These are phyloP conservation scores for Blastomyces parvus DNA, from an alignment of 2,329 filamentous ascomycete species.

Conservation along the genomic window DNA sequence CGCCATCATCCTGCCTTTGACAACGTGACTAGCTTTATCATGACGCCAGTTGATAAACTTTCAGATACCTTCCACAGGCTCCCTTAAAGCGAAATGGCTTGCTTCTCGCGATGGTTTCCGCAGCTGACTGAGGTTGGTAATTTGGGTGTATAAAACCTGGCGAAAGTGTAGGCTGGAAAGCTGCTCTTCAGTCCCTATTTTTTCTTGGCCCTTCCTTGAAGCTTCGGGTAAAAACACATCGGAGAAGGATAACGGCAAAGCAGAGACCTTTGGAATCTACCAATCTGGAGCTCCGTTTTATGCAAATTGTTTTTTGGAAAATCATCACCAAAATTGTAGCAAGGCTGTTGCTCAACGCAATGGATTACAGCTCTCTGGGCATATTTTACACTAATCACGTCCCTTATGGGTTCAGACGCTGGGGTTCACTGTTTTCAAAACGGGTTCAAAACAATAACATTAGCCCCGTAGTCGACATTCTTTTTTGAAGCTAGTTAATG, in stretches of 20 bases:
- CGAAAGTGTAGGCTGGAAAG: neutral
- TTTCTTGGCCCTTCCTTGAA: neutral
- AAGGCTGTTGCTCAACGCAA: neutral
- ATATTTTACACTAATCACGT: neutral
- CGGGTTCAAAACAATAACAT: neutral
- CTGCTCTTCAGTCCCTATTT: neutral
- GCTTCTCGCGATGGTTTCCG: neutral
- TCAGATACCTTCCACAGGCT: constrained; percentile 46
- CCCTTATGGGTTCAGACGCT: neutral
- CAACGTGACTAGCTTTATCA: constrained; percentile 44
- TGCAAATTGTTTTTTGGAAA: neutral
- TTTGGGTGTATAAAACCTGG: neutral
- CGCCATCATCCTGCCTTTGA: constrained; percentile 47
- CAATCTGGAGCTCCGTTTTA: neutral
- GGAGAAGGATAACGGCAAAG: neutral
- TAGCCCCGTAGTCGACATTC: neutral
- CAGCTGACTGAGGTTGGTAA: neutral
- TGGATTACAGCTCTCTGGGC: neutral
- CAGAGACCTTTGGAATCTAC: neutral
- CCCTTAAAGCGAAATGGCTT: constrained; percentile 21
- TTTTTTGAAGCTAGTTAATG: neutral
- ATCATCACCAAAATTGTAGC: neutral
- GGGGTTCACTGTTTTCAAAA: neutral
- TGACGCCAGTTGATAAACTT: constrained; percentile 47
- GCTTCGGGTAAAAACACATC: neutral